These are phyloP conservation scores for Xylaria sp. DNA, from an alignment of 2,329 filamentous ascomycete species.

Conservation along the genomic window DNA sequence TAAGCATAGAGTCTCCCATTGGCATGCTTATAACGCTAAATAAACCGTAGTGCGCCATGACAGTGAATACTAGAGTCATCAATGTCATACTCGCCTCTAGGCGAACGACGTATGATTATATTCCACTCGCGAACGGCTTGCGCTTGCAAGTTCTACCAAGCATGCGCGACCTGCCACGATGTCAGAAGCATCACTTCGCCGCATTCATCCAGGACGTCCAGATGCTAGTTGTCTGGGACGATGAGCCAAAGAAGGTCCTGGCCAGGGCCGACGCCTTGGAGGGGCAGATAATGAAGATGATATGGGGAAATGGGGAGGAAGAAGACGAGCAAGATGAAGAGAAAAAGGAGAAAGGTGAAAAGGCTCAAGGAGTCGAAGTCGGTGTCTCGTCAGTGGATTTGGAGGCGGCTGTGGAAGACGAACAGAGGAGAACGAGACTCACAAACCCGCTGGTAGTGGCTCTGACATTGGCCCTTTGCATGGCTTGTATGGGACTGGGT, in stretches of 20 bases:
- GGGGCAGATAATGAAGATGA: constrained; percentile 57
- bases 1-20: constrained; percentile 25
- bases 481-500: constrained; percentile 58
- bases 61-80: constrained; percentile 66
- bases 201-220: constrained; percentile 63
- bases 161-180: constrained; percentile 58
- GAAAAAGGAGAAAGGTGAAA: constrained; percentile 43
- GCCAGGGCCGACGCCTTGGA: constrained; percentile 56
- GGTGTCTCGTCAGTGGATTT: constrained; percentile 46
- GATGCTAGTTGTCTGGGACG: constrained; percentile 66
- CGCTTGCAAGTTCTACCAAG: constrained; percentile 64
- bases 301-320: constrained; percentile 53
- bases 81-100: constrained; percentile 55
- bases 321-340: constrained; percentile 46
- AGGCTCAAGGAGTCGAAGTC: constrained; percentile 37
- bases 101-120: constrained; percentile 53
- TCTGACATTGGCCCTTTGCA: constrained; percentile 54
- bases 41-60: constrained; percentile 64
- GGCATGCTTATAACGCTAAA: constrained; percentile 14
- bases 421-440: constrained; percentile 54
- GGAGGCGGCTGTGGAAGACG: constrained; percentile 44
- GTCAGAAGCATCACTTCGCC: constrained; percentile 68
- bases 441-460: constrained; percentile 58
- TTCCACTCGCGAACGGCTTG: constrained; percentile 61
- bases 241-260: constrained; percentile 59